These are phyloP conservation scores for Jaenimonas drosophilae DNA, from an alignment of 208 protist species.

Conservation along the genomic window DNA sequence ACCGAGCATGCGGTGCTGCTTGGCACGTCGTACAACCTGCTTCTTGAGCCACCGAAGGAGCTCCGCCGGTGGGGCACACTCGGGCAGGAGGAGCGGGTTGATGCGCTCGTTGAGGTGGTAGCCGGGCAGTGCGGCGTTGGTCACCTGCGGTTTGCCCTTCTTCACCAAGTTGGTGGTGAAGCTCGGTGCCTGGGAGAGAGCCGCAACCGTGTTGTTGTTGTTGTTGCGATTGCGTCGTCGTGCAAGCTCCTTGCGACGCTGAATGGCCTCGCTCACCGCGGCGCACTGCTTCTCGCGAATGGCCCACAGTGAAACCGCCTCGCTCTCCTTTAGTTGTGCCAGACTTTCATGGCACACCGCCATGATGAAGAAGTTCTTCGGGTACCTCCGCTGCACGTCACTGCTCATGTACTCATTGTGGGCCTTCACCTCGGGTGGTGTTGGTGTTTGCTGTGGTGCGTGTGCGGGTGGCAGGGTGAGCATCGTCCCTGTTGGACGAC, in stretches of 20 bases:
- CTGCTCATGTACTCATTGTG: slow-evolving; percentile 8
- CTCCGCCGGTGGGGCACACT: slow-evolving; percentile 4
- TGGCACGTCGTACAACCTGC: no score
- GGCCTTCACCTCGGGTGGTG: no score
- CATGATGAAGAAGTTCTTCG: slow-evolving; percentile 15
- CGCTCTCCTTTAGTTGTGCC: slow-evolving; percentile 10
- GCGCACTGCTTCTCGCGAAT: slow-evolving; percentile 2
- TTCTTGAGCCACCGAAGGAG: slow-evolving; percentile 10
- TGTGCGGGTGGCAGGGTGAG: neutral
- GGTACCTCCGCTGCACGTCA: slow-evolving; percentile 9
- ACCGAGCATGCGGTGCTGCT: no score
- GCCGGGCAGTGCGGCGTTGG: slow-evolving; percentile 3
- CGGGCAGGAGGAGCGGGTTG: slow-evolving; percentile 10
- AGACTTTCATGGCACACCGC: slow-evolving; percentile 13
- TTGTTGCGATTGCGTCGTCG: neutral
- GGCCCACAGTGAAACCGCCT: slow-evolving; percentile 5
- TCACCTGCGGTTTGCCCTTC: no score
- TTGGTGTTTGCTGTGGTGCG: no score
- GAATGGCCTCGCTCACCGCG: neutral
- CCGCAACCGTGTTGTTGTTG: neutral
- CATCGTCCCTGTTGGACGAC: no score
- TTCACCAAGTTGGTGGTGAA: no score
- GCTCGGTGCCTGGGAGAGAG: neutral
- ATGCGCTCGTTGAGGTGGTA: slow-evolving; percentile 17
- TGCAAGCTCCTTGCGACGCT: neutral